Percentiles rank a stretch among this genome's conserved stretches.
These are phyloP conservation scores for Talaromyces liani DNA, from an alignment of 495 filamentous ascomycete genomes.

Conservation along the genomic window DNA sequence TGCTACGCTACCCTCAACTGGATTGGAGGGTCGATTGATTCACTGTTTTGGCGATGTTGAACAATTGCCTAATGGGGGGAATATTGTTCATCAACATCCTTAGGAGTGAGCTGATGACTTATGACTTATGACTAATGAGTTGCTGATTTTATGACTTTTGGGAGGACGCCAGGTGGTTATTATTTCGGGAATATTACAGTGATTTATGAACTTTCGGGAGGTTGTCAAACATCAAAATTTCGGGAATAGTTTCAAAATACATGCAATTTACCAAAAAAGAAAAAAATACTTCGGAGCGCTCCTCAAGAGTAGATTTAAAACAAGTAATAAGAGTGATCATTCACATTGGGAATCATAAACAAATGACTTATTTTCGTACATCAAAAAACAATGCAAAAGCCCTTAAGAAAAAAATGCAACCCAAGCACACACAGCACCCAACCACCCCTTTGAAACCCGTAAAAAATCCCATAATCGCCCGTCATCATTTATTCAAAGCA, in stretches of 20 bases:
- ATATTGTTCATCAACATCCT: background rate
- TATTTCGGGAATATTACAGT: background rate
- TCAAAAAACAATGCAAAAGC: background rate
- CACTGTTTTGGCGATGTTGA: slow-evolving; percentile 14
- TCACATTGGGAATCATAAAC: background rate
- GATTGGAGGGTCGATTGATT: slow-evolving; percentile 9
- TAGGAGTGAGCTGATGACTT: background rate
- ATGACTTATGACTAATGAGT: background rate
- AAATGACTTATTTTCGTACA: background rate
- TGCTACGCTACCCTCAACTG: slow-evolving; percentile 9
- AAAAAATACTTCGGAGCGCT: background rate
- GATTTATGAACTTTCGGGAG: background rate
- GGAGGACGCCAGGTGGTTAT: background rate
- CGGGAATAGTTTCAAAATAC: background rate
- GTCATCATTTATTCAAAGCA: background rate
- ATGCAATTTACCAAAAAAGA: background rate
- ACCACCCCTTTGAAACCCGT: background rate
- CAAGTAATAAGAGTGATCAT: background rate
- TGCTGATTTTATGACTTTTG: background rate
- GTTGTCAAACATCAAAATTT: background rate
- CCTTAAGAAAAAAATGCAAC: background rate
- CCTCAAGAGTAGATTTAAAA: background rate
- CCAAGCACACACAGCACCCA: background rate
- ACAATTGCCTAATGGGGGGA: background rate
- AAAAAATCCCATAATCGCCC: background rate